Base-by-base conservation (phyloP, 495 filamentous ascomycete species). In the Aspergillus ostianus region DNA sequence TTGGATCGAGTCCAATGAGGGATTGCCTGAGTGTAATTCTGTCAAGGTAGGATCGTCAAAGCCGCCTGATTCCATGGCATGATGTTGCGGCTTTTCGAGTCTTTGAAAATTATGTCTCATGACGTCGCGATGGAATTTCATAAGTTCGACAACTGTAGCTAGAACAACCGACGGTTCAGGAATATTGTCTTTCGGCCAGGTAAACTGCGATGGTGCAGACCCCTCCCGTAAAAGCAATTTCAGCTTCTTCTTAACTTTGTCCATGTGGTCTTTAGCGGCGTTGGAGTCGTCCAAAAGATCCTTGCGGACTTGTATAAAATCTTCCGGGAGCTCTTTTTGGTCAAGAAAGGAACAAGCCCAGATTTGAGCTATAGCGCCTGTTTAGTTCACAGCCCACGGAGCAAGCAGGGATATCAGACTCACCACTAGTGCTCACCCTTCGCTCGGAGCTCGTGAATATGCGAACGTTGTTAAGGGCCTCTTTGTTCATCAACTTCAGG, bases 231-330 rank as follows among this genome's bases (percentile, higher is more conserved):
- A 76, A 44, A 98, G 80, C 2, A 88, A 84, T 75, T 98, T 98
- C 6, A 98, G 80, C 84, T 95, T 97, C 83, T 97, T 98, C 80
- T 98, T 98, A 50, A 98, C 94, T 70, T 95, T 97, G 74, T 98
- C 94, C 93, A 97, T 98, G 65, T 95, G 93, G 73, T 98, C 95
- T 72, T 98, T 98, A 55, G 94, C 94, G n/a, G 94, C 94, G 74
- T 98, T 98, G 1, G 92, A 96, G 68, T 98, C 94, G 70, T 98
- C 94, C 7, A 98, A 80, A 2, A 98, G 81, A 71, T 98, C 92
- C 70, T 98, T 98, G 47, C 94, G 85, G 58, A 98, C 84, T 52
- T 86, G 87, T 62, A 97, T 93, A 56, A 87, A 89, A 56, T 94
- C 89, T 47, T 90, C 84, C 0, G 90, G 85, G 17, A 96, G 73